These are phyloP conservation scores for Sambucus nigra DNA, from an alignment of 129 eudicot genomes.

Conservation along the genomic window DNA sequence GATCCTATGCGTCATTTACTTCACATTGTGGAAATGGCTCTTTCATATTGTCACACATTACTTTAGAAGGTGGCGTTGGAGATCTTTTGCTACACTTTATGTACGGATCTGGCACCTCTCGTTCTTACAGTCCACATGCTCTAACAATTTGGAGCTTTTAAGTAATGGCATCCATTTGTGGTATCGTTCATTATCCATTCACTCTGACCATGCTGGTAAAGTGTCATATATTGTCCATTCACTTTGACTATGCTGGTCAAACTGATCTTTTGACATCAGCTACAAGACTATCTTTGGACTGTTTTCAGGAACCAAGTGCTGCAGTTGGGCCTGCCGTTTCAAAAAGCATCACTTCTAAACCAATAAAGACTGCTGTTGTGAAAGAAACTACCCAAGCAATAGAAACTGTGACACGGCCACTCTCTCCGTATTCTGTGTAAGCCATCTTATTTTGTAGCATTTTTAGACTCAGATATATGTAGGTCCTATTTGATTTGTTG, in stretches of 20 bases:
- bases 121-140: too few species aligned
- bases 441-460: conserved; percentile 21
- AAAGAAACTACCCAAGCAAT: conserved; percentile 30
- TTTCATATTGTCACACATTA: too few species aligned
- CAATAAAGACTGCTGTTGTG: conserved; percentile 25
- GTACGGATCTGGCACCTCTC: too few species aligned
- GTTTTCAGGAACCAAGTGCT: conserved; percentile 43
- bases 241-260: conserved; percentile 1
- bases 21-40: too few species aligned
- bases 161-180: background rate
- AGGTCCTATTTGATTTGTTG: too few species aligned
- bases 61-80: too few species aligned
- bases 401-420: conserved; percentile 34
- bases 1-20: too few species aligned
- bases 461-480: too few species aligned
- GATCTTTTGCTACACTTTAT: too few species aligned
- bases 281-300: conserved; percentile 13
- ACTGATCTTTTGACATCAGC: conserved; percentile 6
- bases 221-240: background rate
- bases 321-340: conserved; percentile 27
- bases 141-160: too few species aligned
- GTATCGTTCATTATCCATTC: background rate
- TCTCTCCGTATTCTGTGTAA: conserved; percentile 66
- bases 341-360: conserved; percentile 20
- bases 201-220: background rate